A percentile compares a stretch with the other conserved stretches of the same genome.
phyloP scores from a whole-genome alignment of 23 red algal species.

The Gracilaria vermiculophylla region DNA sequence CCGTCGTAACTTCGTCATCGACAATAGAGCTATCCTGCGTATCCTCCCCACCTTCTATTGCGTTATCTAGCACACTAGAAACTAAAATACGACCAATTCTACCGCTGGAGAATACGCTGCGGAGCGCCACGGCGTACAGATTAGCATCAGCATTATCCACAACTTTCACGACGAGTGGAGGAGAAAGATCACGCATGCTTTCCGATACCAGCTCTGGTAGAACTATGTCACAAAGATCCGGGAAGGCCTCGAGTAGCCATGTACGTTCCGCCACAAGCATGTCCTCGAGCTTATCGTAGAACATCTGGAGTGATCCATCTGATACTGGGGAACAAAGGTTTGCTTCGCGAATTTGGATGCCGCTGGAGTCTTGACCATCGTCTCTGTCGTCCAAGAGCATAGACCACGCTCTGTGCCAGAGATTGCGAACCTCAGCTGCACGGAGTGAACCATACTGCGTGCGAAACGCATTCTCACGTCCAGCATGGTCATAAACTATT shows the following conservation, averaged over 20 bases:
- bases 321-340: neutral
- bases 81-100: slow-evolving; percentile 1
- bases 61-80: neutral
- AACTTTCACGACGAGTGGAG: slow-evolving; percentile 3
- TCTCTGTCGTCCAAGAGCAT: neutral
- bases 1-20: neutral
- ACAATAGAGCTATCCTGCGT: neutral
- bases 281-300: slow-evolving; percentile 45
- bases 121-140: slow-evolving; percentile 1
- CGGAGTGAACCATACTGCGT: slow-evolving; percentile 50
- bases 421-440: slow-evolving; percentile 12
- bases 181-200: slow-evolving; percentile 6
- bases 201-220: slow-evolving; percentile 51
- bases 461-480: slow-evolving; percentile 63
- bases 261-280: slow-evolving; percentile 39
- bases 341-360: neutral
- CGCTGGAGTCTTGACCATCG: neutral
- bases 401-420: slow-evolving; percentile 62
- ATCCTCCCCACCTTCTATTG: neutral
- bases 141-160: neutral
- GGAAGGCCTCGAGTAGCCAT: slow-evolving; percentile 68
- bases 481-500: slow-evolving; percentile 72
- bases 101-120: neutral
- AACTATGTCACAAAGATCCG: slow-evolving; percentile 45
- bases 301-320: neutral